These are phyloP conservation scores for Termitomyces sp. DNA, from an alignment of 1,284 basidiomycete genomes.

Conservation along the genomic window DNA sequence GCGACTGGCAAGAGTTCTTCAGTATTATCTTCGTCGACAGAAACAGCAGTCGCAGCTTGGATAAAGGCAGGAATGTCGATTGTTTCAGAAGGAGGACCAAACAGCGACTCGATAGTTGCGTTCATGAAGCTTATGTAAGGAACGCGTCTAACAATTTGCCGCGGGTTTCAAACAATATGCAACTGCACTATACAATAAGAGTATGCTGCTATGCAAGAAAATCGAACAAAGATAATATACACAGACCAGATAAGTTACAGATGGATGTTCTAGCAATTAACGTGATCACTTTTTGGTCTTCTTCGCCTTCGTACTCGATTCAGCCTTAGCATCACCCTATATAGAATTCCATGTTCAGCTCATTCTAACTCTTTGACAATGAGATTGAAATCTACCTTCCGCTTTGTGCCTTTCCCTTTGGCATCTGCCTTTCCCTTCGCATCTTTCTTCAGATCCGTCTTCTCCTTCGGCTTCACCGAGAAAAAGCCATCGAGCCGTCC, in stretches of 20 bases:
- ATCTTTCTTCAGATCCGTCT: slow-evolving; percentile 32
- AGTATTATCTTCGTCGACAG: neutral
- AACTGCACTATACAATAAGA: too few species aligned
- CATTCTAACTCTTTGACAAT: neutral
- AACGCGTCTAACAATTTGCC: neutral
- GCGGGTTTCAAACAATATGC: too few species aligned
- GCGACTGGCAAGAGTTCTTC: neutral
- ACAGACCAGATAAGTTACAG: neutral
- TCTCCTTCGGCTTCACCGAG: slow-evolving; percentile 58
- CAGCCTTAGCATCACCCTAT: slow-evolving; percentile 36
- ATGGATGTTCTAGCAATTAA: neutral
- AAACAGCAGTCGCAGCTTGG: slow-evolving; percentile 18
- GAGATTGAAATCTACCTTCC: slow-evolving; percentile 49
- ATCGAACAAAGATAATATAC: neutral
- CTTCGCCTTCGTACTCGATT: slow-evolving; percentile 21
- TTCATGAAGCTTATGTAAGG: slow-evolving; percentile 18
- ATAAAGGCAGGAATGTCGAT: slow-evolving; percentile 42
- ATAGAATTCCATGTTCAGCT: neutral
- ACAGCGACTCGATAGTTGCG: slow-evolving; percentile 37
- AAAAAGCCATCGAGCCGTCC: slow-evolving; percentile 97
- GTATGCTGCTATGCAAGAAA: neutral
- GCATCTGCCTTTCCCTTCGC: slow-evolving; percentile 25
- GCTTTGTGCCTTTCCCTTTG: slow-evolving; percentile 46
- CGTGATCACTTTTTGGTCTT: slow-evolving; percentile 6
- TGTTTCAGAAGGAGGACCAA: slow-evolving; percentile 52